A percentile compares a stretch with the other conserved stretches of the same genome.
These are phyloP conservation scores for Epichloe typhina DNA, from an alignment of 2,329 filamentous ascomycete genomes.

Conservation along the genomic window DNA sequence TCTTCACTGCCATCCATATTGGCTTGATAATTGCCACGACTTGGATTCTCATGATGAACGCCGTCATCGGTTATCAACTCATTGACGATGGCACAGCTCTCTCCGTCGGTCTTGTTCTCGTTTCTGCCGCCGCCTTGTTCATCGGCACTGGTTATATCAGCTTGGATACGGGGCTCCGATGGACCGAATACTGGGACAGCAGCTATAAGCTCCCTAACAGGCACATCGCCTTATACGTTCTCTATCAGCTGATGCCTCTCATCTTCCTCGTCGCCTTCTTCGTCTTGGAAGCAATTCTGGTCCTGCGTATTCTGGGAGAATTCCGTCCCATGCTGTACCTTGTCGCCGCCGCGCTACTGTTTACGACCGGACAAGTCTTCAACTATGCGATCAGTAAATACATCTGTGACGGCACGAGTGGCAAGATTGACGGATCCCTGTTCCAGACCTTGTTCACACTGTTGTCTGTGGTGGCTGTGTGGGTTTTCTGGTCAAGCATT, in stretches of 20 bases:
- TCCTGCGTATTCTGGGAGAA: slow-evolving; percentile 77
- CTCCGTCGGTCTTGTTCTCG: slow-evolving; percentile 62
- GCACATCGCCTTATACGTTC: slow-evolving; percentile 78
- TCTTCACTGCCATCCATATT: slow-evolving; percentile 80
- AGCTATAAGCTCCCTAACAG: slow-evolving; percentile 48
- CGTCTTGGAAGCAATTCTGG: slow-evolving; percentile 69
- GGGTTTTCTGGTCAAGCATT: slow-evolving; percentile 98
- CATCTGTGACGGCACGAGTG: slow-evolving; percentile 70
- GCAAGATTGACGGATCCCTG: slow-evolving; percentile 82
- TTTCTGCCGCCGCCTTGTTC: slow-evolving; percentile 60
- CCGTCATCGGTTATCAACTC: slow-evolving; percentile 82
- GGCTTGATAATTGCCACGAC: slow-evolving; percentile 76
- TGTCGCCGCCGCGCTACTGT: slow-evolving; percentile 58
- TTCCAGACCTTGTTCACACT: slow-evolving; percentile 93
- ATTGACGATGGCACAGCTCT: slow-evolving; percentile 84
- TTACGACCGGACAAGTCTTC: slow-evolving; percentile 89
- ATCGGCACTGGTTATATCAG: slow-evolving; percentile 91
- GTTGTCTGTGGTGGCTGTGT: slow-evolving; percentile 67
- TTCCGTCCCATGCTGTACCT: slow-evolving; percentile 88
- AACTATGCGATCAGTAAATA: slow-evolving; percentile 87
- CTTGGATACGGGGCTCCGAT: slow-evolving; percentile 79
- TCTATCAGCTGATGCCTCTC: slow-evolving; percentile 83
- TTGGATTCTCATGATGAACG: slow-evolving; percentile 88
- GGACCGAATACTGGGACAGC: slow-evolving; percentile 64
- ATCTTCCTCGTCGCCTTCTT: slow-evolving; percentile 84